Evolutionary conservation across 140 eudicot species (phyloP).

Genomic region (Erigeron philadelphicus): DNA sequence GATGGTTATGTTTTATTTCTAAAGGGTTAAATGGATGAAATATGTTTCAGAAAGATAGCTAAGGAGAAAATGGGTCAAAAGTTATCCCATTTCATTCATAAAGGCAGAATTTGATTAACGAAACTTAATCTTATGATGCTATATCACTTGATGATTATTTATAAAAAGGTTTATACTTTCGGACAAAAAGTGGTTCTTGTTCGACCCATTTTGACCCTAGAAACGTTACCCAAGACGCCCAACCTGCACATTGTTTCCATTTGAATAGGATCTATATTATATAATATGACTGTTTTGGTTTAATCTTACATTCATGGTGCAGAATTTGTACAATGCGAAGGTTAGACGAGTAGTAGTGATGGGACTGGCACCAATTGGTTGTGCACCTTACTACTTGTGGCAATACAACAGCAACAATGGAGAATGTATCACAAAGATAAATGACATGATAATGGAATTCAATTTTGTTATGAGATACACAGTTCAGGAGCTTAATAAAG

Average conservation of each 20-base stretch:
- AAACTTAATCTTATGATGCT: neutral
- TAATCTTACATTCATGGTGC: slow-evolving; percentile 29
- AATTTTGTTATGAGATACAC: slow-evolving; percentile 74
- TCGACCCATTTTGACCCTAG: neutral
- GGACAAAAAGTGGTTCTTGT: neutral
- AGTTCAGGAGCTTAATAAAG: slow-evolving; percentile 59
- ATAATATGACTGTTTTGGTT: neutral
- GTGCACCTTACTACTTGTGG: slow-evolving; percentile 95
- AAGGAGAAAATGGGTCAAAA: neutral
- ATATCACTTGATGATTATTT: neutral
- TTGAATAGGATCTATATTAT: neutral
- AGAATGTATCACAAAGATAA: slow-evolving; percentile 62
- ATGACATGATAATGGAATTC: slow-evolving; percentile 83
- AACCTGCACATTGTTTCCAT: neutral
- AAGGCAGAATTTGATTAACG: too few relatives aligned
- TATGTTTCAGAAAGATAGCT: neutral
- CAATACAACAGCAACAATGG: slow-evolving; percentile 60
- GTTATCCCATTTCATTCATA: too few relatives aligned
- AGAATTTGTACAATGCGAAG: slow-evolving; percentile 65
- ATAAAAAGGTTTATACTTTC: neutral
- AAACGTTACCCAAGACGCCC: neutral
- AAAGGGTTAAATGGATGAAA: too few relatives aligned
- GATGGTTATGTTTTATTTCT: too few relatives aligned
- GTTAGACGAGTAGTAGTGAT: slow-evolving; percentile 84
- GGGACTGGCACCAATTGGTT: slow-evolving; percentile 92